Evolutionary conservation across 768 basidiomycete genomes (phyloP).

Genomic region (Macrolepiota dolichaula): DNA sequence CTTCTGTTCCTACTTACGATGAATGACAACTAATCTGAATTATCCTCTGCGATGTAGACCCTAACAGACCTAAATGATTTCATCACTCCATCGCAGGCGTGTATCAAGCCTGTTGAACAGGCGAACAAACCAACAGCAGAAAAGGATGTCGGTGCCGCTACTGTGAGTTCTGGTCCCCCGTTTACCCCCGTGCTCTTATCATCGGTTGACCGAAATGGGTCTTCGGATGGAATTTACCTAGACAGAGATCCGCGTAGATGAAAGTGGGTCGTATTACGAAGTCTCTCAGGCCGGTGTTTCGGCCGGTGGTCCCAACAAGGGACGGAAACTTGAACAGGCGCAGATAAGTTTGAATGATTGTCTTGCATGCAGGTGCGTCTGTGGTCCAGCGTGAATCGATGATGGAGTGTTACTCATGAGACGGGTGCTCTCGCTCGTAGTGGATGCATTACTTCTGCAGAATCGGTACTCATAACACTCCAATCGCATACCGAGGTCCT

Average conservation of each 20-base stretch:
- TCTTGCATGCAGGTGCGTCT: constrained; percentile 88
- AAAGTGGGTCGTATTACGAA: constrained; percentile 85
- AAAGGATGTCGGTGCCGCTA: constrained; percentile 31
- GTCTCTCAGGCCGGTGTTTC: constrained; percentile 33
- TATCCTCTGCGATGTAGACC: constrained; percentile 44
- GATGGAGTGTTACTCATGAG: background rate
- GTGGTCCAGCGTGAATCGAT: background rate
- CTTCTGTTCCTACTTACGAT: background rate
- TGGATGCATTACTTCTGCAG: constrained; percentile 97
- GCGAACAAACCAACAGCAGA: constrained; percentile 26
- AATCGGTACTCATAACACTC: constrained; percentile 93
- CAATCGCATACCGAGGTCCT: constrained; percentile 95
- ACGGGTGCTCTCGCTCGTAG: constrained; percentile 33
- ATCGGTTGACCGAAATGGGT: background rate
- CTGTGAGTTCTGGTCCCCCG: constrained; percentile 23
- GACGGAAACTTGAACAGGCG: constrained; percentile 81
- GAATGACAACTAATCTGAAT: constrained; percentile 9
- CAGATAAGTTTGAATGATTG: constrained; percentile 98
- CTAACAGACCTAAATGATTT: constrained; percentile 96
- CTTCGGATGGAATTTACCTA: constrained; percentile 25
- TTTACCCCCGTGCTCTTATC: background rate
- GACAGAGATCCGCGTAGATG: constrained; percentile 93
- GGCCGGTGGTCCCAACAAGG: constrained; percentile 4
- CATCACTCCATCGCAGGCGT: constrained; percentile 93
- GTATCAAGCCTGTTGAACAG: constrained; percentile 88